Conservation (phyloP, 345 rosid species). For the Dipteronia sinensis region DNA sequence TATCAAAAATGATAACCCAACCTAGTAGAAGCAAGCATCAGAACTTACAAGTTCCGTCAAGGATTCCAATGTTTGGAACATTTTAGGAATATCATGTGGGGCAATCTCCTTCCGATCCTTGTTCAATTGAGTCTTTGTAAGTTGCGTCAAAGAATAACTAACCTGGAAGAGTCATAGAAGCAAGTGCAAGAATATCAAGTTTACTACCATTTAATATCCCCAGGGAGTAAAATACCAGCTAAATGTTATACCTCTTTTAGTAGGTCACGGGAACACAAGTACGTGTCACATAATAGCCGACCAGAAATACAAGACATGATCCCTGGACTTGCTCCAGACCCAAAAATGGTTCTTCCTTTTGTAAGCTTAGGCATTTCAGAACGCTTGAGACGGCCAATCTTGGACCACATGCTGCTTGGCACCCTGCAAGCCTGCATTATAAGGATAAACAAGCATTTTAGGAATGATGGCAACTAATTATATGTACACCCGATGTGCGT, state of each 20-base stretch:
- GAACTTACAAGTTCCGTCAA: slow-evolving; percentile 85
- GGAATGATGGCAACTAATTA: slow-evolving; percentile 9
- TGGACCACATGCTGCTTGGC: slow-evolving; percentile 93
- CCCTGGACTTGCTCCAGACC: slow-evolving; percentile 95
- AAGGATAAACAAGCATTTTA: neutral
- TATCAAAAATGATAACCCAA: slow-evolving; percentile 7
- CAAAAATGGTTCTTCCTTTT: slow-evolving; percentile 70
- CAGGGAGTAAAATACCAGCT: slow-evolving; percentile 16
- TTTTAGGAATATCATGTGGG: slow-evolving; percentile 71
- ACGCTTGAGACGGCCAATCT: slow-evolving; percentile 95
- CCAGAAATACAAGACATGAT: slow-evolving; percentile 95
- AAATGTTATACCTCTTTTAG: slow-evolving; percentile 71
- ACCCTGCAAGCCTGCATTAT: slow-evolving; percentile 79
- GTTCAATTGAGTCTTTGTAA: slow-evolving; percentile 85
- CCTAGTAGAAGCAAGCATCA: slow-evolving; percentile 11
- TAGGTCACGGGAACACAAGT: slow-evolving; percentile 84
- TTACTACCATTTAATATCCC: slow-evolving; percentile 12
- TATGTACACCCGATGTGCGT: slow-evolving; percentile 10
- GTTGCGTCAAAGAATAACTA: slow-evolving; percentile 94
- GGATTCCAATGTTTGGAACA: slow-evolving; percentile 80
- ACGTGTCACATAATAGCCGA: slow-evolving; percentile 92
- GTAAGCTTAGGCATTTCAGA: slow-evolving; percentile 87
- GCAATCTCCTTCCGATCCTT: slow-evolving; percentile 86
- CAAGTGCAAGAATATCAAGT: slow-evolving; percentile 27
- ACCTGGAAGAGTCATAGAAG: slow-evolving; percentile 60